A percentile compares a stretch with the other conserved stretches of the same genome.
phyloP scores from a whole-genome alignment of 1,139 yeast species.

The Zygosaccharomyces sapae region DNA sequence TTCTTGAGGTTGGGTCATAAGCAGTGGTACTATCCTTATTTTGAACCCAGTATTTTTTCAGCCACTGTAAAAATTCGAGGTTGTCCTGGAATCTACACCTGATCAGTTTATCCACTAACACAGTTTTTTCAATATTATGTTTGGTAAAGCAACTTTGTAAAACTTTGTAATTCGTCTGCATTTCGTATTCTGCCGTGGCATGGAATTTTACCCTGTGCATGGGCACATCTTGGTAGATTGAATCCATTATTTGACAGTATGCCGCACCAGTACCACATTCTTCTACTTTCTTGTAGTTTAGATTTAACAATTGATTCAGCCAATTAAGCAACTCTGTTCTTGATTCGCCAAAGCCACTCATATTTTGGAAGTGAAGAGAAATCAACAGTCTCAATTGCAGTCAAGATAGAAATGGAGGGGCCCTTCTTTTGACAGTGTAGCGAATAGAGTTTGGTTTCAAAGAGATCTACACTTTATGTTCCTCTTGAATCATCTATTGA shows the following conservation, averaged over 20 bases:
- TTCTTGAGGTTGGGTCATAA: slow-evolving; percentile 63
- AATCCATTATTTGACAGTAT: slow-evolving; percentile 86
- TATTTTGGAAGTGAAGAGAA: slow-evolving; percentile 4
- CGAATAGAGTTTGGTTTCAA: no score
- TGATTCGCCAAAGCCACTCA: slow-evolving; percentile 57
- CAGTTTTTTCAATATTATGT: slow-evolving; percentile 66
- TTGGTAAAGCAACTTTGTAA: slow-evolving; percentile 71
- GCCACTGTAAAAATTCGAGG: slow-evolving; percentile 90
- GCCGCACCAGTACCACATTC: slow-evolving; percentile 96
- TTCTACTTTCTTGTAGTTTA: slow-evolving; percentile 74
- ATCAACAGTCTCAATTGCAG: neutral
- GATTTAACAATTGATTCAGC: slow-evolving; percentile 67
- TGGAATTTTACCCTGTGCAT: slow-evolving; percentile 70
- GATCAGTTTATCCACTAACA: slow-evolving; percentile 76
- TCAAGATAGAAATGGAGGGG: no score
- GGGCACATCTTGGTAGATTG: slow-evolving; percentile 76
- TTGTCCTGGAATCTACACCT: slow-evolving; percentile 93
- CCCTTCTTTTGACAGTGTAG: no score
- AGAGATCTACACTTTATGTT: no score
- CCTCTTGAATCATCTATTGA: no score
- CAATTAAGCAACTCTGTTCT: slow-evolving; percentile 80
- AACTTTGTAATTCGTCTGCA: slow-evolving; percentile 74
- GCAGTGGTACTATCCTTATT: slow-evolving; percentile 56
- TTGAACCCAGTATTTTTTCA: slow-evolving; percentile 76
- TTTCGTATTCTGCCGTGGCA: slow-evolving; percentile 70